Base-by-base conservation (phyloP, 257 asterid species). In the Solanum sparsipilum region DNA sequence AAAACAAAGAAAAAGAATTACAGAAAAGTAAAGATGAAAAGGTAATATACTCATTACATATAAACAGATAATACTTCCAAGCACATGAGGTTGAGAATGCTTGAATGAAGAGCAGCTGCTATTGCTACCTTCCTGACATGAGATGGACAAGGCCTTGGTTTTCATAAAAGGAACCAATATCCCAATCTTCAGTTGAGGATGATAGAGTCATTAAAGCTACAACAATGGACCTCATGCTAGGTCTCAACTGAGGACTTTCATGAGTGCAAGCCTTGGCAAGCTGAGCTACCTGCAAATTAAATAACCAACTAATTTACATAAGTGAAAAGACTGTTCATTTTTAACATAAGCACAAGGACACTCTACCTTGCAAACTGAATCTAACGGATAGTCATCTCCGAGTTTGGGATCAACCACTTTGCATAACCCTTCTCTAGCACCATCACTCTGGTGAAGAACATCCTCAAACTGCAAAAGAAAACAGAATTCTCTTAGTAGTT, bases 201-300 rank as follows among this genome's bases (percentile, higher is more conserved):
- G 99, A 94, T 1, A 95, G 86, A 65, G 99, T 96, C 98, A 95
- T 96, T 3, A 96, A 91, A 25, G 98, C 96, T 58, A 94, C 98
- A 25, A 95, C 99, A 83, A 95, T 94, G 5, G 98, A 94, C 88
- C 99, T 92, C 98, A 94, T 96, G 87, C 94, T 95, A 56, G 99
- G 99, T 91, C 99, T 92, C 23, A 94, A 88, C 84, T 93, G 98
- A 41, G 98, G 98, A 91, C 93, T 94, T 90, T 94, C 98, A 52
- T 94, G 94, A 12, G 97, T 92, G 91, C 99, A 96, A 20, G 94
- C 98, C 89, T 89, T 94, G 9, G 96, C 99, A 35, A 96, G 98
- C 82, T 94, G 95, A 10, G 96, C 96, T 86, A 96, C 93, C 99
- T 96, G 87, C 90, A 89, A 25, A 52, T 23, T 6, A 46, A 31